Conservation (phyloP, 2,329 filamentous ascomycete species). For the Lachnellula occidentalis region DNA sequence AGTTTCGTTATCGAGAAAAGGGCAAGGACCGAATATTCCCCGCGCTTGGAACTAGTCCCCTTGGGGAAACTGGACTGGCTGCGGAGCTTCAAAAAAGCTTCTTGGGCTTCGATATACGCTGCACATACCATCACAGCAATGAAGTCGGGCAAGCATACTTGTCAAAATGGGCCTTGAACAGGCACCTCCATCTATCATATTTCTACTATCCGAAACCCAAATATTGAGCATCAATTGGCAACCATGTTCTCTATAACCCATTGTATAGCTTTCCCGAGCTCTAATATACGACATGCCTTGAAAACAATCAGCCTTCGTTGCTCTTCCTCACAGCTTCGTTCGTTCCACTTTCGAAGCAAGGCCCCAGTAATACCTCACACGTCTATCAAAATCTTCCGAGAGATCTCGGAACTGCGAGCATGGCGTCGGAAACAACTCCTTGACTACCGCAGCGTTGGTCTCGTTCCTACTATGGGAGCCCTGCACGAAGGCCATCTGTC, state of each 20-base stretch:
- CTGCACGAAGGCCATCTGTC: constrained; percentile 89
- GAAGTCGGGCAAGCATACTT: constrained; percentile 6
- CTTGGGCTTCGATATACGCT: constrained; percentile 27
- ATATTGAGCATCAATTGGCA: constrained; percentile 2
- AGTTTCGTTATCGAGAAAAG: constrained; percentile 18
- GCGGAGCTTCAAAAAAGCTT: constrained; percentile 9
- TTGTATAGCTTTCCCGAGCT: background rate
- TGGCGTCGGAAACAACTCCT: constrained; percentile 63
- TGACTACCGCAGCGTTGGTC: constrained; percentile 67
- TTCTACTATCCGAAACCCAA: background rate
- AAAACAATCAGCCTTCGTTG: constrained; percentile 5
- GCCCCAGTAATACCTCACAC: constrained; percentile 43
- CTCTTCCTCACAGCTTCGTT: constrained; percentile 11
- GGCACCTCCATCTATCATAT: constrained; percentile 4
- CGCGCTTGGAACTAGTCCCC: constrained; percentile 12
- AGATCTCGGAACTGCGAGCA: constrained; percentile 64
- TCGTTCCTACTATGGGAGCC: constrained; percentile 97
- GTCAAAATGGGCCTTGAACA: constrained; percentile 24
- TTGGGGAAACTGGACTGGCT: constrained; percentile 3
- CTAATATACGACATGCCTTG: background rate
- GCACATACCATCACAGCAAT: constrained; percentile 29
- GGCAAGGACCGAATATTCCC: constrained; percentile 9
- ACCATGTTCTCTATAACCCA: constrained; percentile 5
- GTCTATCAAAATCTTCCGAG: constrained; percentile 67
- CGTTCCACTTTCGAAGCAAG: constrained; percentile 13